A percentile compares a stretch with the other conserved stretches of the same genome.
These are phyloP conservation scores for Rhizopus sp. DNA, from an alignment of 371 early-diverging fungal species.

Conservation along the genomic window DNA sequence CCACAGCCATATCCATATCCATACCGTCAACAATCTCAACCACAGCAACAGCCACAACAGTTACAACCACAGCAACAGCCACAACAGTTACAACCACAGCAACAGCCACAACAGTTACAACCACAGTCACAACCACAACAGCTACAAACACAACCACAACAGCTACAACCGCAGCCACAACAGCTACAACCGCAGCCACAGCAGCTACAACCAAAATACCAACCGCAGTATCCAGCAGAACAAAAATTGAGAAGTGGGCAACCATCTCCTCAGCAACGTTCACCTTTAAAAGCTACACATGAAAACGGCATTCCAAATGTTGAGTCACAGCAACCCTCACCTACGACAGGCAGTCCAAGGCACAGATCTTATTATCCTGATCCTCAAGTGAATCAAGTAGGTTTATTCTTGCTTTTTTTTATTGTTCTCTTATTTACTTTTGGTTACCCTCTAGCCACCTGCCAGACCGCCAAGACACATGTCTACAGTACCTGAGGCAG, in stretches of 20 bases:
- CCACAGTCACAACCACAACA: no score
- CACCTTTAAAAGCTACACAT: not conserved
- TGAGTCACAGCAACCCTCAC: not conserved
- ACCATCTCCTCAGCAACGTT: conserved; percentile 2
- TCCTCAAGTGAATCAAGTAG: conserved; percentile 17
- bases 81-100: conserved; percentile 2
- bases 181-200: no score
- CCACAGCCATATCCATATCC: conserved; percentile 6
- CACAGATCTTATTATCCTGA: conserved; percentile 25
- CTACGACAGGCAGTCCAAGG: conserved; percentile 10
- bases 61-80: conserved; percentile 1
- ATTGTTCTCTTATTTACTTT: not conserved
- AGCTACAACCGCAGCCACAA: no score
- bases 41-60: not conserved
- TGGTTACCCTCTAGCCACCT: conserved; percentile 15
- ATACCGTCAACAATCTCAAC: conserved; percentile 4
- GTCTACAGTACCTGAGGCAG: conserved; percentile 50
- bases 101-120: no score
- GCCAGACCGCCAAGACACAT: conserved; percentile 45
- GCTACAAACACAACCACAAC: no score
- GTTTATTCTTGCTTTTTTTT: not conserved
- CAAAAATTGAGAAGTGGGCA: conserved; percentile 4
- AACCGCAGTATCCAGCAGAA: not conserved
- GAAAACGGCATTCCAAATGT: not conserved
- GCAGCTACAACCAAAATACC: conserved; percentile 8